Percentiles rank a stretch among this genome's conserved stretches.
phyloP scores from a whole-genome alignment of 163 green algal genomes.

The Chloromonas sp. region DNA sequence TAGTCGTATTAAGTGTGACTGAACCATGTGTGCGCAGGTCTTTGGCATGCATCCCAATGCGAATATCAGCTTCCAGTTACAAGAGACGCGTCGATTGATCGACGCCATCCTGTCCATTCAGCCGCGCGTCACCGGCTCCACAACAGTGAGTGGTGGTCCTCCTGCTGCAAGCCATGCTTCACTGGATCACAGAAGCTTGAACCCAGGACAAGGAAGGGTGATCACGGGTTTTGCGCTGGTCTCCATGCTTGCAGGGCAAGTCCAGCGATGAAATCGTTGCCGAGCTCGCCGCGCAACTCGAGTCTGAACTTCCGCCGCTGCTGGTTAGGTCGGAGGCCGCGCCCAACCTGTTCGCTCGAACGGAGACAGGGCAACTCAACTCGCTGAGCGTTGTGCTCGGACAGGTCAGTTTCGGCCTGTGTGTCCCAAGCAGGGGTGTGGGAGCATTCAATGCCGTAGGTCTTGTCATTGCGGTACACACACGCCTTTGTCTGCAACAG shows the following conservation, averaged over 20 bases:
- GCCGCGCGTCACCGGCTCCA: constrained; percentile 2
- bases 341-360: constrained; percentile 45
- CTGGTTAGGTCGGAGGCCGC: constrained; percentile 39
- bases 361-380: constrained; percentile 47
- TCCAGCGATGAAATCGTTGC: constrained; percentile 24
- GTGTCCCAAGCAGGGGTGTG: too few species aligned
- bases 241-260: constrained; percentile 8
- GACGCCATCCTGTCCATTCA: constrained; percentile 70
- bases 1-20: too few species aligned
- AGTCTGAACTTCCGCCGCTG: constrained; percentile 30
- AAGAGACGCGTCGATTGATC: constrained; percentile 65
- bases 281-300: constrained; percentile 45
- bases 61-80: constrained; percentile 71
- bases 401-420: constrained; percentile 49
- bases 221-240: not conserved
- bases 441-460: too few species aligned
- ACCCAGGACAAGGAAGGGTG: too few species aligned
- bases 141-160: too few species aligned
- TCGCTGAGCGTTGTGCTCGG: constrained; percentile 67
- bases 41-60: constrained; percentile 84
- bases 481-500: too few species aligned
- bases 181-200: too few species aligned
- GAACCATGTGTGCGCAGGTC: constrained; percentile 21
- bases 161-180: too few species aligned
- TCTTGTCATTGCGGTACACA: too few species aligned